Conservation (phyloP, 768 basidiomycete genomes). For the Mycena sanguinolenta region DNA sequence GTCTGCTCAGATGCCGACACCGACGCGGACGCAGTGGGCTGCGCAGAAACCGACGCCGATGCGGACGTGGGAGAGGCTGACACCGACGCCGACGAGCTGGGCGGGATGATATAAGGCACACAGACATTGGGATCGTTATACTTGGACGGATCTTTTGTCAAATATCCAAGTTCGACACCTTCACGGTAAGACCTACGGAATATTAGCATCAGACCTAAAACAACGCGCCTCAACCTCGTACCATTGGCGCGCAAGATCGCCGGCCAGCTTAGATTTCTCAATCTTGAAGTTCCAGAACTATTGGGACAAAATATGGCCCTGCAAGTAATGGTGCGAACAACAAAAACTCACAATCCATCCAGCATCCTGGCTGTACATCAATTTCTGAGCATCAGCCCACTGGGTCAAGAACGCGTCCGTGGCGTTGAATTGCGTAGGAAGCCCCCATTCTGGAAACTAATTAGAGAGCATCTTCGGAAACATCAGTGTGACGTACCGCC, state of each 20-base stretch:
- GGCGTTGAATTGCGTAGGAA: constrained; percentile 68
- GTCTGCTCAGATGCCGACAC: too few relatives aligned
- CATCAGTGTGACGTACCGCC: constrained; percentile 41
- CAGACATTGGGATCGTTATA: constrained; percentile 74
- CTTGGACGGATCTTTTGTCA: constrained; percentile 73
- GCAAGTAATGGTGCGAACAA: not conserved
- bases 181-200: constrained; percentile 76
- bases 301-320: not conserved
- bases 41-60: too few relatives aligned
- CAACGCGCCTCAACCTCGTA: constrained; percentile 42
- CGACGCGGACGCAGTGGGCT: too few relatives aligned
- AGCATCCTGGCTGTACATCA: constrained; percentile 62
- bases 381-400: constrained; percentile 77
- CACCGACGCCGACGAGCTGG: too few relatives aligned
- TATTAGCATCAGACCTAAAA: not conserved
- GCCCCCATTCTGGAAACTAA: constrained; percentile 60
- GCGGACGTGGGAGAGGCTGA: too few relatives aligned
- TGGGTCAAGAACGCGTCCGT: constrained; percentile 63
- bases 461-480: not conserved
- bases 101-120: constrained; percentile 58
- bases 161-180: constrained; percentile 68
- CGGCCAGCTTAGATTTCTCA: constrained; percentile 66
- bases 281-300: constrained; percentile 84
- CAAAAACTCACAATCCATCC: constrained; percentile 68
- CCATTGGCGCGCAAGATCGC: constrained; percentile 73